A percentile compares a stretch with the other conserved stretches of the same genome.
Evolutionary conservation across 139 green algal species (phyloP).

Genomic region (Chlamydomonas eustigma): DNA sequence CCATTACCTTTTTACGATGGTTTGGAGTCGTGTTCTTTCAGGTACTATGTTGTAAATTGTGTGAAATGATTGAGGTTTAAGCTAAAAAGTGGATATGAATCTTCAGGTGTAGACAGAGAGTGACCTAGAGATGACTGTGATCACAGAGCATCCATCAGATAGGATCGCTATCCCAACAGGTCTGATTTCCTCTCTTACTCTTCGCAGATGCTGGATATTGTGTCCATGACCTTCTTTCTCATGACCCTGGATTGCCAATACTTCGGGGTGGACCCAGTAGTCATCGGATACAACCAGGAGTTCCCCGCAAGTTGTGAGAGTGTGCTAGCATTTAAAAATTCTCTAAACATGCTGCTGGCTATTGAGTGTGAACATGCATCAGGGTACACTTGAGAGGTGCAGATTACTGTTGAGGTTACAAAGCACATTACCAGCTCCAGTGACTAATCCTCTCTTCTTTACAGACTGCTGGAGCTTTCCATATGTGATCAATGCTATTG

Average conservation of each 20-base stretch:
- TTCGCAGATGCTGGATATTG: constrained; percentile 33
- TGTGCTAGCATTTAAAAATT: too few relatives aligned
- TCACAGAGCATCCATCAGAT: too few relatives aligned
- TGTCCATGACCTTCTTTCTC: constrained; percentile 25
- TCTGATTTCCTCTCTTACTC: too few relatives aligned
- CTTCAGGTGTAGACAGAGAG: too few relatives aligned
- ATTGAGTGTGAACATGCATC: too few relatives aligned
- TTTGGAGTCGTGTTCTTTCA: constrained; percentile 31
- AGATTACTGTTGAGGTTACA: too few relatives aligned
- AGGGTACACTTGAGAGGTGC: too few relatives aligned
- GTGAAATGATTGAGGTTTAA: too few relatives aligned
- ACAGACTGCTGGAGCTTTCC: neutral
- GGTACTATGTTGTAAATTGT: neutral
- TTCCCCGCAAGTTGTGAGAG: constrained; percentile 18
- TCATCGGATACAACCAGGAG: constrained; percentile 19
- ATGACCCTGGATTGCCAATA: constrained; percentile 33
- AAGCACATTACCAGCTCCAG: too few relatives aligned
- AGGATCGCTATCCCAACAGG: too few relatives aligned
- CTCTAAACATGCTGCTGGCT: neutral
- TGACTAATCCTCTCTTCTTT: neutral
- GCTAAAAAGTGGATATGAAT: too few relatives aligned
- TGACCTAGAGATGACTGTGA: neutral
- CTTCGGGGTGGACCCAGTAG: neutral
- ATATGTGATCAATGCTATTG: neutral
- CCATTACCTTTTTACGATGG: constrained; percentile 26